phyloP scores from a whole-genome alignment of 2,329 filamentous ascomycete genomes.

The Verticillium klebahnii region DNA sequence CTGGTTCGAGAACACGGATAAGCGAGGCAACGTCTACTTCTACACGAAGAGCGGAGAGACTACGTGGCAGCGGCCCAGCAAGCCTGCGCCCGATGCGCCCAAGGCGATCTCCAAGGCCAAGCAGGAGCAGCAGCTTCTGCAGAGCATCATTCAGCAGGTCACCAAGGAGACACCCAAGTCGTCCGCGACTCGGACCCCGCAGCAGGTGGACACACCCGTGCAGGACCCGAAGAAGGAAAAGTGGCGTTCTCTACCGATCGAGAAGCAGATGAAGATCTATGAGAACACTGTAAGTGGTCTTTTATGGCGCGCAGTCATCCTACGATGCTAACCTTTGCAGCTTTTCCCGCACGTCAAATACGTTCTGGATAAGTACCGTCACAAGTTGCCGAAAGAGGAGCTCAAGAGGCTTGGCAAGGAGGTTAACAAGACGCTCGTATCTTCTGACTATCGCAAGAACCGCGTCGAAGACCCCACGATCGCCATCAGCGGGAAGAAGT shows the following conservation, averaged over 20 bases:
- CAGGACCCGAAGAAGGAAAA: conserved; percentile 63
- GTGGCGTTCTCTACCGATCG: conserved; percentile 64
- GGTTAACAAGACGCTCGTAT: conserved; percentile 82
- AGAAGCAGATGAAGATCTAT: conserved; percentile 94
- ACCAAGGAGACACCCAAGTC: conserved; percentile 61
- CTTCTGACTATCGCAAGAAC: conserved; percentile 85
- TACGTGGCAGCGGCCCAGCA: conserved; percentile 76
- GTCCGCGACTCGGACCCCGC: conserved; percentile 59
- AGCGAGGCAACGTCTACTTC: conserved; percentile 73
- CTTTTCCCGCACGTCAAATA: conserved; percentile 81
- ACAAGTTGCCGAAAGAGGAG: conserved; percentile 79
- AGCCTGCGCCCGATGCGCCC: conserved; percentile 59
- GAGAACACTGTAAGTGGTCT: conserved; percentile 73
- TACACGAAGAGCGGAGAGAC: conserved; percentile 75
- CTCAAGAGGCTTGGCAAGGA: conserved; percentile 60
- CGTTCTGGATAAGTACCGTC: conserved; percentile 80
- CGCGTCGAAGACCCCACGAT: conserved; percentile 76
- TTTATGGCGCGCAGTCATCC: not conserved
- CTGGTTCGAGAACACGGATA: conserved; percentile 75
- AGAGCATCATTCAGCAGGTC: conserved; percentile 82
- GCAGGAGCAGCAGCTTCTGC: conserved; percentile 66
- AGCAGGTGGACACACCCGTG: conserved; percentile 48
- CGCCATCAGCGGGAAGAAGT: conserved; percentile 69
- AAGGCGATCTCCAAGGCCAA: conserved; percentile 61
- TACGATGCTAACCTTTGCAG: conserved; percentile 35